These are phyloP conservation scores for Podaxis rugospora DNA, from an alignment of 768 basidiomycete species.

Conservation along the genomic window DNA sequence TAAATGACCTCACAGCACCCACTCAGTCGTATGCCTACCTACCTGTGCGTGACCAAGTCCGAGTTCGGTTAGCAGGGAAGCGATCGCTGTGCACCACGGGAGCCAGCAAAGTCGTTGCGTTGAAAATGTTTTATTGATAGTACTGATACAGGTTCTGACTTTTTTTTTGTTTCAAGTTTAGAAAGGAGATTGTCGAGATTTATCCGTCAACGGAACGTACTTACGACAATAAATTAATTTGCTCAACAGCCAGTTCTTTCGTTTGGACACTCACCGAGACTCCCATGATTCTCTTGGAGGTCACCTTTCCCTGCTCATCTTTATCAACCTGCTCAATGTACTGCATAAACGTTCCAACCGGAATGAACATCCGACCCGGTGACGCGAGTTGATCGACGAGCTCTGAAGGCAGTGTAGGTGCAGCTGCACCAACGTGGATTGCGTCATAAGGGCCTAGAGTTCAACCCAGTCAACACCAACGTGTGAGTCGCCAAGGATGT, in stretches of 20 bases:
- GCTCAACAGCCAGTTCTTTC: not conserved
- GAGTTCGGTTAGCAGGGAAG: too few relatives aligned
- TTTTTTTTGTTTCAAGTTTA: not conserved
- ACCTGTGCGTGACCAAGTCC: too few relatives aligned
- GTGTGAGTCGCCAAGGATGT: not conserved
- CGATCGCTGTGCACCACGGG: too few relatives aligned
- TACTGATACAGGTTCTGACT: not conserved
- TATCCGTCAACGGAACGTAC: constrained; percentile 18
- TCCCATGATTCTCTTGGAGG: constrained; percentile 63
- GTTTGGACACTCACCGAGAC: constrained; percentile 62
- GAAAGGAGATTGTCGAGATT: constrained; percentile 6
- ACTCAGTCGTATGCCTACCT: too few relatives aligned
- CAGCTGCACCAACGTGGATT: constrained; percentile 94
- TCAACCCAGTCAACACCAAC: not conserved
- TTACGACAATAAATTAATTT: not conserved
- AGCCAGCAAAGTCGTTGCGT: too few relatives aligned
- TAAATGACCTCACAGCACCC: too few relatives aligned
- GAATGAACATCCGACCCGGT: constrained; percentile 89
- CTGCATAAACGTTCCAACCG: constrained; percentile 64
- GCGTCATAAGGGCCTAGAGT: constrained; percentile 64
- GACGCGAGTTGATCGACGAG: constrained; percentile 75
- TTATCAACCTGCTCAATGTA: constrained; percentile 80
- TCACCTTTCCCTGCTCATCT: constrained; percentile 61
- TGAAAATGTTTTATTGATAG: too few relatives aligned
- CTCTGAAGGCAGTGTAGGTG: constrained; percentile 62